Evolutionary conservation across 345 rosid genomes (phyloP).

Genomic region (Gynandropsis gynandra): DNA sequence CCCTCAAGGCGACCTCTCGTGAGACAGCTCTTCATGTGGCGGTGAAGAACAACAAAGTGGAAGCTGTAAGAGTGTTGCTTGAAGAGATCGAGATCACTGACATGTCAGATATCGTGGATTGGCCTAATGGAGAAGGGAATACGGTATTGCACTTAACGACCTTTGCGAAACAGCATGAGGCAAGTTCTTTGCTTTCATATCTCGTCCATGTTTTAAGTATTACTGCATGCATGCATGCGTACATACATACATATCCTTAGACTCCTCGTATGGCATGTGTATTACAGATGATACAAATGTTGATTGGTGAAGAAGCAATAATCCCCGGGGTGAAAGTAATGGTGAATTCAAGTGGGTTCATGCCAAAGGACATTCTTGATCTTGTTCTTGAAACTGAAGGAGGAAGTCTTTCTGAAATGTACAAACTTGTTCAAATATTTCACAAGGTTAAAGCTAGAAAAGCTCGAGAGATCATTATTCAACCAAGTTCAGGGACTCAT

Average conservation of each 20-base stretch:
- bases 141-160: slow-evolving; percentile 24
- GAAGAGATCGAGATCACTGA: slow-evolving; percentile 3
- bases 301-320: slow-evolving; percentile 19
- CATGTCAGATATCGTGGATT: slow-evolving; percentile 7
- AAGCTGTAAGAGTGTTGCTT: slow-evolving; percentile 11
- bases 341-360: slow-evolving; percentile 11
- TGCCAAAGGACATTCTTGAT: slow-evolving; percentile 22
- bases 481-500: no score
- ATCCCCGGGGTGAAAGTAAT: slow-evolving; percentile 7
- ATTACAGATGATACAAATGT: slow-evolving; percentile 22
- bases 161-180: slow-evolving; percentile 21
- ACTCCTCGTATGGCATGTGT: neutral
- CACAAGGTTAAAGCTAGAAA: slow-evolving; percentile 17
- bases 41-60: slow-evolving; percentile 13
- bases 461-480: neutral
- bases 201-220: neutral
- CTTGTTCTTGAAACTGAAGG: slow-evolving; percentile 21
- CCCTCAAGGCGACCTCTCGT: slow-evolving; percentile 6
- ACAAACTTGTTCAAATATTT: slow-evolving; percentile 15
- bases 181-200: slow-evolving; percentile 6
- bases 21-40: slow-evolving; percentile 24
- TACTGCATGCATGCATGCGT: slow-evolving; percentile 8
- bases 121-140: slow-evolving; percentile 17
- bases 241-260: neutral
- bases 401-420: slow-evolving; percentile 18